Conservation (phyloP, 1,284 basidiomycete species). For the Coniferiporia sulphurascens region DNA sequence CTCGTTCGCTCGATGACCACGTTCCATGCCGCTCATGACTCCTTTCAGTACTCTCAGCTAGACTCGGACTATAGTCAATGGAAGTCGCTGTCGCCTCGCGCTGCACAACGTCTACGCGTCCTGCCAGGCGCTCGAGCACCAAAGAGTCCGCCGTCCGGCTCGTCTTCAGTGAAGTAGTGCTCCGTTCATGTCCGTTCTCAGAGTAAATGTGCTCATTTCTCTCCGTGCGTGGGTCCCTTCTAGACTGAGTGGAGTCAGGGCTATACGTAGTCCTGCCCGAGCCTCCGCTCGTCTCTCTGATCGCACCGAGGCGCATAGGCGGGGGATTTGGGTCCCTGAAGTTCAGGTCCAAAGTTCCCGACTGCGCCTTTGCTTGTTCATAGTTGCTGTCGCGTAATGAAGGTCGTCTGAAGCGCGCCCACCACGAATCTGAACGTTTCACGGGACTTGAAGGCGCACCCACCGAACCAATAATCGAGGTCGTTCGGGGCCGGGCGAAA, state of each 20-base stretch:
- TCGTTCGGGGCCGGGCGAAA: constrained; percentile 12
- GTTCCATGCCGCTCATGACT: constrained; percentile 21
- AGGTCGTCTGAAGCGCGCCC: constrained; percentile 17
- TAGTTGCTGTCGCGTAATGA: constrained; percentile 14
- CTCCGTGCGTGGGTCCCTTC: constrained; percentile 22
- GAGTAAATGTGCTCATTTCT: constrained; percentile 22
- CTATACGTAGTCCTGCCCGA: constrained; percentile 22
- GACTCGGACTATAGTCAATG: constrained; percentile 15
- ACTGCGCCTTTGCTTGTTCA: constrained; percentile 3
- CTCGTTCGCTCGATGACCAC: constrained; percentile 7
- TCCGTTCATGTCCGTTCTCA: constrained; percentile 38
- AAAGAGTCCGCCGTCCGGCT: constrained; percentile 60
- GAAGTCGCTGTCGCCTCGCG: constrained; percentile 39
- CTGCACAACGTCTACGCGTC: constrained; percentile 62
- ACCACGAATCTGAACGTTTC: constrained; percentile 22
- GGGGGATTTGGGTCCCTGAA: constrained; percentile 71
- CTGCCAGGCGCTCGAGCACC: constrained; percentile 57
- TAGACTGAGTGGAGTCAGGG: constrained; percentile 22
- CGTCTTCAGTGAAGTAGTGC: constrained; percentile 49
- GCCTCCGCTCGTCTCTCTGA: constrained; percentile 45
- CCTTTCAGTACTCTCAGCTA: constrained; percentile 5
- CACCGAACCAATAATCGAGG: constrained; percentile 17
- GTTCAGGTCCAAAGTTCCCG: constrained; percentile 31
- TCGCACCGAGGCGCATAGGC: constrained; percentile 47
- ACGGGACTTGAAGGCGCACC: constrained; percentile 12